These are phyloP conservation scores for Cercophora newfieldiana DNA, from an alignment of 495 filamentous ascomycete species.

Conservation along the genomic window DNA sequence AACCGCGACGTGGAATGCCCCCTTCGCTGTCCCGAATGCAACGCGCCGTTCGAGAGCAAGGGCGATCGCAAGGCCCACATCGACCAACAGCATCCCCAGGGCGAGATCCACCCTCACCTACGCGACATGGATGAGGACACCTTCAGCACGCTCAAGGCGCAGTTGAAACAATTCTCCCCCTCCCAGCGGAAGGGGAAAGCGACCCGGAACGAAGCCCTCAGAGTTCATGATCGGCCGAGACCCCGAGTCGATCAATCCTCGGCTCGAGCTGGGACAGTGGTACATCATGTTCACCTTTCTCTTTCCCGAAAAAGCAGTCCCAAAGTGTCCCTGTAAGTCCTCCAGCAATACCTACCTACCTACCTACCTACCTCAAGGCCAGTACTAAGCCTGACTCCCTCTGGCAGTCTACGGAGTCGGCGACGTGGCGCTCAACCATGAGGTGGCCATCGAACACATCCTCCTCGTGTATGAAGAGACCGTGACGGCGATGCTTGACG, in stretches of 20 bases:
- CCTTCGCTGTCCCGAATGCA: neutral
- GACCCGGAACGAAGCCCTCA: neutral
- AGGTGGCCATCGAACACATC: neutral
- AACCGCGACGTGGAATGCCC: neutral
- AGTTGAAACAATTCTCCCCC: neutral
- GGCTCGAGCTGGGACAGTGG: conserved; percentile 1
- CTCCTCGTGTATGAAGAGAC: neutral
- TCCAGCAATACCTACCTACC: neutral
- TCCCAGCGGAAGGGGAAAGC: neutral
- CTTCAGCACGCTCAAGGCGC: neutral
- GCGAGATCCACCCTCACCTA: neutral
- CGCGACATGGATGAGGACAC: neutral
- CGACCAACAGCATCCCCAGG: neutral
- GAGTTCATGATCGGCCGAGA: neutral
- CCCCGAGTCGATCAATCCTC: neutral
- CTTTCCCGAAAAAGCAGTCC: neutral
- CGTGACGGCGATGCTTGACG: neutral
- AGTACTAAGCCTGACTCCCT: neutral
- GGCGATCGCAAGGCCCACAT: neutral
- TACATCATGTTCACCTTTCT: neutral
- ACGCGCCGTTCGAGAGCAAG: neutral
- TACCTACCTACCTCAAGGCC: neutral
- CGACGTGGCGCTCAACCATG: neutral
- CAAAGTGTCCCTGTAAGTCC: neutral
- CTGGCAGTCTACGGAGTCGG: neutral